Evolutionary conservation across 805 yeast species (phyloP).

Genomic region (Teunomyces pallodes): DNA sequence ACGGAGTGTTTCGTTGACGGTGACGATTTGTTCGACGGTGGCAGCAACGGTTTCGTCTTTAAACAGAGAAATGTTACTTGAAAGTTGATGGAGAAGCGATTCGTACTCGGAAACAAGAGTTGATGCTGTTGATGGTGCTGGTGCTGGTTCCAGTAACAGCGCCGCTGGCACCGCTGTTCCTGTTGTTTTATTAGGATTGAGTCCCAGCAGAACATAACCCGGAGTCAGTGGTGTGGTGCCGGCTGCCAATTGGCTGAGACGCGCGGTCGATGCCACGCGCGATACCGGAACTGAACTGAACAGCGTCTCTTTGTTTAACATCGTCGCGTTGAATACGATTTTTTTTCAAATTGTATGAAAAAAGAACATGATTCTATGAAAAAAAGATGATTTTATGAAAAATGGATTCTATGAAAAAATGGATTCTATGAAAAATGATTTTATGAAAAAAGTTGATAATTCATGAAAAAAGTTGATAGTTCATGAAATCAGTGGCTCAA

Average conservation of each 20-base stretch:
- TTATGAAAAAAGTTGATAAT: too few relatives aligned
- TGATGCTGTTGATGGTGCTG: too few relatives aligned
- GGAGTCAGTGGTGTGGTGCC: conserved; percentile 26
- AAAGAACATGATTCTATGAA: too few relatives aligned
- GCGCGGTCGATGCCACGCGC: conserved; percentile 32
- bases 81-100: conserved; percentile 21
- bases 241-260: conserved; percentile 26
- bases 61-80: conserved; percentile 32
- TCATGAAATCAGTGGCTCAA: conserved; percentile 40
- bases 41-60: conserved; percentile 27
- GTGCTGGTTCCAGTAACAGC: not conserved
- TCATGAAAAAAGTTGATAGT: too few relatives aligned
- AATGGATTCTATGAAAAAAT: too few relatives aligned
- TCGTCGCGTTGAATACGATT: conserved; percentile 1
- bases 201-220: conserved; percentile 34
- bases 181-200: conserved; percentile 26
- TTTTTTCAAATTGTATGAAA: not conserved
- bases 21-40: conserved; percentile 25
- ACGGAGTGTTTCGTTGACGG: conserved; percentile 23
- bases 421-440: too few relatives aligned
- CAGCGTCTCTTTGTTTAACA: conserved; percentile 23
- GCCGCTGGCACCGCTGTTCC: conserved; percentile 7
- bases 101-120: conserved; percentile 30
- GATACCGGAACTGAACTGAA: conserved; percentile 35
- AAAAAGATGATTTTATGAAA: too few relatives aligned